A percentile compares a stretch with the other conserved stretches of the same genome.
These are phyloP conservation scores for Kuraishia capsulata DNA, from an alignment of 805 yeast genomes.

Conservation along the genomic window DNA sequence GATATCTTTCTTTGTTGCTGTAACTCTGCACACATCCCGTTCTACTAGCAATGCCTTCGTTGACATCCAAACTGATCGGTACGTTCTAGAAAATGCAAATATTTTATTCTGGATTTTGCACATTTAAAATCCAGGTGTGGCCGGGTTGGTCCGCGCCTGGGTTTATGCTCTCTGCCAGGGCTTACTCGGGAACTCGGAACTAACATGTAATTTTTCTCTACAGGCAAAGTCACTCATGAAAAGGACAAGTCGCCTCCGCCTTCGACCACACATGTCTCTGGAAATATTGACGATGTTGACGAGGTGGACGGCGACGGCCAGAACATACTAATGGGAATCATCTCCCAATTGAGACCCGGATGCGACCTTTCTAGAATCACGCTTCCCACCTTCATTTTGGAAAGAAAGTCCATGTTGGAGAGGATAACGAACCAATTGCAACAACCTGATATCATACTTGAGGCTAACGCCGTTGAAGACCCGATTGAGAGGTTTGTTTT, in stretches of 20 bases:
- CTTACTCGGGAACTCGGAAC: too few species aligned
- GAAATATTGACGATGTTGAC: conserved; percentile 65
- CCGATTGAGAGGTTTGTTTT: conserved; percentile 61
- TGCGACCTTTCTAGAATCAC: conserved; percentile 86
- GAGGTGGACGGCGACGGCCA: conserved; percentile 90
- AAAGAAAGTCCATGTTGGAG: conserved; percentile 93
- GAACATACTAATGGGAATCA: conserved; percentile 77
- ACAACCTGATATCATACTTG: conserved; percentile 65
- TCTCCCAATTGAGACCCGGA: conserved; percentile 88
- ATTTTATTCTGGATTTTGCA: too few species aligned
- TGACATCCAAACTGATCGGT: conserved; percentile 17
- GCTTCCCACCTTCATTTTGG: conserved; percentile 89
- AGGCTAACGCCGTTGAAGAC: conserved; percentile 54
- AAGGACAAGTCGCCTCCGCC: not conserved
- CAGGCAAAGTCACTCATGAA: not conserved
- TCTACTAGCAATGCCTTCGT: conserved; percentile 20
- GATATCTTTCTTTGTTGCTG: too few species aligned
- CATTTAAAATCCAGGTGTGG: too few species aligned
- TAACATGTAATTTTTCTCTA: not conserved
- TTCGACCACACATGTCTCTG: conserved; percentile 2
- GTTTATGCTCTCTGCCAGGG: too few species aligned
- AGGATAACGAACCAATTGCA: conserved; percentile 84
- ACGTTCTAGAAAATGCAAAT: too few species aligned
- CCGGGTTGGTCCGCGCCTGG: too few species aligned
- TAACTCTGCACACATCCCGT: too few species aligned